phyloP scores from a whole-genome alignment of 306 rosid genomes.

The Lathyrus tuberosus region DNA sequence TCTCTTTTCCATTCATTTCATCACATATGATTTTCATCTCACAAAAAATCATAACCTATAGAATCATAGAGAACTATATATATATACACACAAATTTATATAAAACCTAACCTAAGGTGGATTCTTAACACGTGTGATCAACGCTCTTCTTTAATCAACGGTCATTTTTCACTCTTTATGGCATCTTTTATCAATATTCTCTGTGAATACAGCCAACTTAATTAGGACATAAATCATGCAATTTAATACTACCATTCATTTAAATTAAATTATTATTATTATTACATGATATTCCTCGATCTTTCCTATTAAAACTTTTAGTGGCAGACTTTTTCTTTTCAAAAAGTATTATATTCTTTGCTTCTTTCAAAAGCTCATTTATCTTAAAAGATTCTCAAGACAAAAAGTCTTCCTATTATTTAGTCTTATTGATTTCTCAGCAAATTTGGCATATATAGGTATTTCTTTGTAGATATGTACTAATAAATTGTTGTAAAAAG shows the following conservation, averaged over 20 bases:
- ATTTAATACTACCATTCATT: background rate
- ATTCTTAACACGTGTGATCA: constrained; percentile 14
- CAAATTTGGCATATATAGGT: background rate
- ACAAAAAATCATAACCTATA: too few species aligned
- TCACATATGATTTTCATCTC: background rate
- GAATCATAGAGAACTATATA: too few species aligned
- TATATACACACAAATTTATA: constrained; percentile 21
- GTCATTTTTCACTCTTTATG: background rate
- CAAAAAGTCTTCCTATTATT: background rate
- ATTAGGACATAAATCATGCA: constrained; percentile 14
- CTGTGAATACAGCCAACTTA: constrained; percentile 32
- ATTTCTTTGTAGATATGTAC: background rate
- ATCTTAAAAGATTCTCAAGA: constrained; percentile 25
- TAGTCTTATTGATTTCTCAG: background rate
- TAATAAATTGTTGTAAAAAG: too few species aligned
- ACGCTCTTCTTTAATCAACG: constrained; percentile 21
- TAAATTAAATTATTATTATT: constrained; percentile 1
- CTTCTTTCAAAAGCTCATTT: constrained; percentile 23
- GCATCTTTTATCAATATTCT: constrained; percentile 42
- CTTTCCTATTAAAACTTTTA: constrained; percentile 6
- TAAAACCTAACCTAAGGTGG: constrained; percentile 24
- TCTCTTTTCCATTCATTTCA: constrained; percentile 32
- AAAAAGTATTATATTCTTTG: constrained; percentile 22
- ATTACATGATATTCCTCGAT: constrained; percentile 21
- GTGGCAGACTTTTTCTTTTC: background rate